A percentile compares a stretch with the other conserved stretches of the same genome.
phyloP scores from a whole-genome alignment of 169 alveolate genomes.

The Theileria luwenshuni region DNA sequence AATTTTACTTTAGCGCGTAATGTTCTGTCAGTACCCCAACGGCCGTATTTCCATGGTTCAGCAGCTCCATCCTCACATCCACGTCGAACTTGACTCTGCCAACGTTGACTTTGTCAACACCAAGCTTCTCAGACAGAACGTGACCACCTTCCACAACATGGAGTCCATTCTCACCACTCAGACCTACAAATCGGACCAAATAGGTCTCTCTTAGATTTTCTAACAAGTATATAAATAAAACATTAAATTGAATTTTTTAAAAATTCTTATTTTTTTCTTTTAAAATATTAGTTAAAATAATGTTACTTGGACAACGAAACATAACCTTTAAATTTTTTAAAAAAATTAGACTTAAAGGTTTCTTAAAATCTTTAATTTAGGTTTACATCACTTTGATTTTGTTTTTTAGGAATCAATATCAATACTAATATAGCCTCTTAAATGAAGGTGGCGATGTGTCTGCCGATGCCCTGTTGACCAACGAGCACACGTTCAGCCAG shows the following conservation, averaged over 20 bases:
- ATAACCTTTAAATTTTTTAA: no score
- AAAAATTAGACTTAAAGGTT: no score
- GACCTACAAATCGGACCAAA: background rate
- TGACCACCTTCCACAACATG: conserved; percentile 34
- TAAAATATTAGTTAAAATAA: no score
- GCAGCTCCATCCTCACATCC: conserved; percentile 74
- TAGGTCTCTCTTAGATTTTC: no score
- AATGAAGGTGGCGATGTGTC: conserved; percentile 31
- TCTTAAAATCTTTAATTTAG: background rate
- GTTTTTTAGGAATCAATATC: no score
- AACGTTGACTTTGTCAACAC: conserved; percentile 44
- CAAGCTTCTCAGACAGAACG: conserved; percentile 12
- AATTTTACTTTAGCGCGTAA: conserved; percentile 56
- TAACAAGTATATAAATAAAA: no score
- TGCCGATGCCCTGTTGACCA: conserved; percentile 50
- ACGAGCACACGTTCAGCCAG: conserved; percentile 62
- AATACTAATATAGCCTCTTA: background rate
- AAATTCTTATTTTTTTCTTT: no score
- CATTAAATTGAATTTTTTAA: no score
- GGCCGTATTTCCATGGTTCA: conserved; percentile 80
- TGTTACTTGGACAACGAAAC: no score
- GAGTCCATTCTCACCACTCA: conserved; percentile 17
- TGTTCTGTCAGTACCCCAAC: conserved; percentile 69
- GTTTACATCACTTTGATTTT: no score
- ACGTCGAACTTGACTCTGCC: conserved; percentile 67